Base-by-base conservation (phyloP, 169 alveolate species). In the Theileria parva region DNA sequence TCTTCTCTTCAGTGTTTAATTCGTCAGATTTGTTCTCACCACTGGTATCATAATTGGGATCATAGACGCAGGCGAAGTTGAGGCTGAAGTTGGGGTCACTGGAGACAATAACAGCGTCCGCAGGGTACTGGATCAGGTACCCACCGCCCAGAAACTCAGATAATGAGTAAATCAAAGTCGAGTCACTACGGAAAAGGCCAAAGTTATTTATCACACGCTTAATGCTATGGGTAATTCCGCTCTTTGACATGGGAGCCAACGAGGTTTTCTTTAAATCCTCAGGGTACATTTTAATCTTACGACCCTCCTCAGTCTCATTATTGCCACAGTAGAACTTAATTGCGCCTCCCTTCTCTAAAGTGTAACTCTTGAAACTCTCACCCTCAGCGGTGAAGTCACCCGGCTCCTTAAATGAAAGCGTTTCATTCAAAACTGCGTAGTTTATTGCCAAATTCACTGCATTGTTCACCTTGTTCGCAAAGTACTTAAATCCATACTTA, bases 1-100 rank as follows among this genome's bases (percentile, higher is more conserved):
- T 30, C 71, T 21, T 63, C 2, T 63, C 51, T 63, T 19, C 71
- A 30, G 17, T 34, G 21, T 63, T 39, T 63, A 21, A 63, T 7
- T 15, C 71, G 25, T 15, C 50, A 63, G 71, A 13, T 19, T 15
- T 13, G 13, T 63, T 39, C 5, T 60, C 74, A 12, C 28, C 23
- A n/a, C 8, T 25, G 27, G 30, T 25, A 19, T 11, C 39, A 63
- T 27, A 3, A 63, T 17, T 74, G 0, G 78, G 69, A 25, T 48
- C 39, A 70, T 67, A 83, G 25, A 73, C 70, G 44, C 89, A 83
- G 44, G 81, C 85, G 21, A 67, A 67, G 72, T 83, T 83, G 28
- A 83, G 68, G 65, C 80, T 71, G 61, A 83, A 83, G 60, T 75
- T 74, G 2, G 78, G 78, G 57, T 76, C 59, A 53, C 19, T 81